Base-by-base conservation (phyloP, 129 eudicot species). In the Artemisia argyi region DNA sequence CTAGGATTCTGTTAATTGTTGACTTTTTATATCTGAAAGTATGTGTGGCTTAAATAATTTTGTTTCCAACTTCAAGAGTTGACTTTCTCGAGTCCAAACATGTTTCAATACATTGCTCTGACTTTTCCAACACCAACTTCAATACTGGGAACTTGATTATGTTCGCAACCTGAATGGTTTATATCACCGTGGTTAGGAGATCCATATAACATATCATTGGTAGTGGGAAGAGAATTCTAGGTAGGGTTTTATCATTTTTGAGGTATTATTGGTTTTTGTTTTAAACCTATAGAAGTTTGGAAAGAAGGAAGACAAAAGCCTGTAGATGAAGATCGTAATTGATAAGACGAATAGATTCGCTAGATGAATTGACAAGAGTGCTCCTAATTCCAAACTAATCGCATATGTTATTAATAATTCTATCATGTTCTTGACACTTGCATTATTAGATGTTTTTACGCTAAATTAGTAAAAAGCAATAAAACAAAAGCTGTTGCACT, bases 1-100 rank as follows among this genome's bases (percentile, higher is more conserved):
- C 74, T 30, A 16, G 47, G 68, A 66, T 66, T 55, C 63, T 59
- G 28, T 76, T 63, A 15, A 19, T 30, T 76, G 68, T 78, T 78
- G 77, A 72, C 73, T 77, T 65, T 55, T 18, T 35, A 44, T 16
- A 35, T 52, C 56, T 69, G 61, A 44, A 61, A 69, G 1, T 39
- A 68, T 76, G 24, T 66, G 48, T 13, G 48, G 20, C 16, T 75
- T 67, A 56, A 47, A 58, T 76, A 76, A 30, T 57, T 42, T 30
- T 67, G 59, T 57, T 56, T 66, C n/a, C 22, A 63, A 12, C 9
- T 63, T 63, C 67, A 66, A 58, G 5, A 47, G 63, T 68, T 59
- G 74, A 68, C 75, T 76, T 76, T 26, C 18, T 68, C 4, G 2
- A 19, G 46, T 59, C 53, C 56, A 19, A 49, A 22, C 30, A 26